phyloP scores from a whole-genome alignment of 1,284 basidiomycete species.

The Sanghuangporus sanghuang region DNA sequence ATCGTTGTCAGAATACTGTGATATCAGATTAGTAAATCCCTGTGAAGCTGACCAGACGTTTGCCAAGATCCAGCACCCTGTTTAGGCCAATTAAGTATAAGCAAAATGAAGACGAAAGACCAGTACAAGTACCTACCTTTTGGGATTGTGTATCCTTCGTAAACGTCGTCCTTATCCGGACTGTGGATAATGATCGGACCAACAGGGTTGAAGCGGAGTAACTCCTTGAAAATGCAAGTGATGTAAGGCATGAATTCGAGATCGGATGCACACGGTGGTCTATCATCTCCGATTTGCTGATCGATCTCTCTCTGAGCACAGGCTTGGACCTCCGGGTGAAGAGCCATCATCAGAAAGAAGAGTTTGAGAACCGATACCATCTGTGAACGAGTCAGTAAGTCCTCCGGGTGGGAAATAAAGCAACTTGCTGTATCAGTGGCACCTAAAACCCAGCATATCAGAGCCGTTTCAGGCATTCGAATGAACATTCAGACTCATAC shows the following conservation, averaged over 20 bases:
- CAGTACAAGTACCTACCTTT: background rate
- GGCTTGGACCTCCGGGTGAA: conserved; percentile 35
- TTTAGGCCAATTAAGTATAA: background rate
- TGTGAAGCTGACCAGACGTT: conserved; percentile 15
- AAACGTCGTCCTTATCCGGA: conserved; percentile 1
- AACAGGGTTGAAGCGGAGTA: conserved; percentile 26
- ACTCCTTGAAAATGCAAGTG: conserved; percentile 18
- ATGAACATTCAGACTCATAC: background rate
- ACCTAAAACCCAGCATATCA: conserved; percentile 25
- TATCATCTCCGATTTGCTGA: conserved; percentile 16
- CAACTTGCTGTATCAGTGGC: conserved; percentile 36
- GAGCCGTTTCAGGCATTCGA: background rate
- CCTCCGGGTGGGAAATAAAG: background rate
- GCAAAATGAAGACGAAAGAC: background rate
- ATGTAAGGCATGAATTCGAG: conserved; percentile 24
- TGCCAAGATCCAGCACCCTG: conserved; percentile 14
- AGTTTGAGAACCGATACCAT: background rate
- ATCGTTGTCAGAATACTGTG: background rate
- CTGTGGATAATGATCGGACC: background rate
- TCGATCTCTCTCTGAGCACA: conserved; percentile 41
- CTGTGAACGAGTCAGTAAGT: conserved; percentile 6
- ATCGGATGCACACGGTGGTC: conserved; percentile 9
- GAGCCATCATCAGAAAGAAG: conserved; percentile 26
- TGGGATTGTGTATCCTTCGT: conserved; percentile 5
- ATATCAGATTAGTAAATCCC: background rate